These are phyloP conservation scores for Melampsora larici-populina DNA, from an alignment of 1,284 basidiomycete species.

Conservation along the genomic window DNA sequence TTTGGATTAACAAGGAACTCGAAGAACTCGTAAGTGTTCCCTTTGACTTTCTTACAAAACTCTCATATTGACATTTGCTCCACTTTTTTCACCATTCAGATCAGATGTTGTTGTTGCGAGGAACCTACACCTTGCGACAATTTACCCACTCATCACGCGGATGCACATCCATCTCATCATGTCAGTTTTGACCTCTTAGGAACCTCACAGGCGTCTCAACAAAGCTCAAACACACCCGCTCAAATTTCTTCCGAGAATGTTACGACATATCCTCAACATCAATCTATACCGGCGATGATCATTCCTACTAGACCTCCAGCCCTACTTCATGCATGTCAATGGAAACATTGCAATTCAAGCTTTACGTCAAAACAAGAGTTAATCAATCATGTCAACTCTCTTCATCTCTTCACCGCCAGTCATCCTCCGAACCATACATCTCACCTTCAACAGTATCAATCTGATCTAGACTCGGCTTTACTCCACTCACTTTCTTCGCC, in stretches of 20 bases:
- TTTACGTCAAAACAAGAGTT: constrained; percentile 15
- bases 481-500: constrained; percentile 3
- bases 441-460: background rate
- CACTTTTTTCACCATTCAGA: constrained; percentile 10
- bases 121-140: constrained; percentile 14
- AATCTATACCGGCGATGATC: background rate
- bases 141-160: constrained; percentile 31
- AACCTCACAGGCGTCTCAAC: constrained; percentile 13
- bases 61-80: constrained; percentile 2
- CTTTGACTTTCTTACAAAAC: background rate
- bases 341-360: constrained; percentile 30
- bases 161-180: constrained; percentile 38
- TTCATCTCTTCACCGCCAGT: constrained; percentile 19
- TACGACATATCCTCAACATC: background rate
- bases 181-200: constrained; percentile 33
- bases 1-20: constrained; percentile 40
- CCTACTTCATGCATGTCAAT: constrained; percentile 9
- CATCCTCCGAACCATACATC: background rate
- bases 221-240: background rate
- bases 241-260: background rate
- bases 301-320: background rate
- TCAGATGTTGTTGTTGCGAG: constrained; percentile 35
- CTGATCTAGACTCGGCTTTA: background rate
- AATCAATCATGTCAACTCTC: constrained; percentile 21
- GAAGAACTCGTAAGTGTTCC: constrained; percentile 32